Conservation (phyloP, 345 rosid genomes). For the Erysimum cheiranthoides region DNA sequence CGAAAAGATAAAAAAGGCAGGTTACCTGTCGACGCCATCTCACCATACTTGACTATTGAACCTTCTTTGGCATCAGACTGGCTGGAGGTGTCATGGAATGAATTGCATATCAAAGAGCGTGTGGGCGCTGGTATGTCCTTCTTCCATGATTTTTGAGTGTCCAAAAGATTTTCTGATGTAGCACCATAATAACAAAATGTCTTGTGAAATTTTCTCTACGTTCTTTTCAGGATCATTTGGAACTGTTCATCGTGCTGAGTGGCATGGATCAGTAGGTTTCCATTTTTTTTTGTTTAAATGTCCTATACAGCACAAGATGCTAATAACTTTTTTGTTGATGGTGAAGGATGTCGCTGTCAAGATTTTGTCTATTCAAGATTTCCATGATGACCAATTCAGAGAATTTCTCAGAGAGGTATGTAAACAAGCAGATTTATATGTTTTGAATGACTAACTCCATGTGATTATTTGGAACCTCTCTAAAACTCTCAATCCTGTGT, state of each 20-base stretch:
- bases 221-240: constrained; percentile 83
- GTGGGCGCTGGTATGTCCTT: constrained; percentile 83
- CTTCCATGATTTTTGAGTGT: constrained; percentile 15
- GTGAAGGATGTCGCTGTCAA: constrained; percentile 96
- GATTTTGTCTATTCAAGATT: constrained; percentile 85
- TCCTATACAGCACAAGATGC: not conserved
- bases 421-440: not conserved
- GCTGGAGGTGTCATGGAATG: constrained; percentile 96
- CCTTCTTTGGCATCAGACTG: constrained; percentile 99
- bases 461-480: constrained; percentile 3
- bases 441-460: not conserved
- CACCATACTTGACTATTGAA: constrained; percentile 73
- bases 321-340: constrained; percentile 15
- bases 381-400: constrained; percentile 84
- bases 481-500: constrained; percentile 5
- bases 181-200: not conserved
- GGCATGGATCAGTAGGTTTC: constrained; percentile 94
- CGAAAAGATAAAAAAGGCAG: constrained; percentile 49
- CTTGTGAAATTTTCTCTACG: constrained; percentile 1
- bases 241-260: constrained; percentile 98
- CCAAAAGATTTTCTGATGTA: not conserved
- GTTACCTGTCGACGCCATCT: constrained; percentile 52
- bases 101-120: constrained; percentile 87
- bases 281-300: no score
- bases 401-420: constrained; percentile 91